These are phyloP conservation scores for Podospora conica DNA, from an alignment of 495 filamentous ascomycete genomes.

Conservation along the genomic window DNA sequence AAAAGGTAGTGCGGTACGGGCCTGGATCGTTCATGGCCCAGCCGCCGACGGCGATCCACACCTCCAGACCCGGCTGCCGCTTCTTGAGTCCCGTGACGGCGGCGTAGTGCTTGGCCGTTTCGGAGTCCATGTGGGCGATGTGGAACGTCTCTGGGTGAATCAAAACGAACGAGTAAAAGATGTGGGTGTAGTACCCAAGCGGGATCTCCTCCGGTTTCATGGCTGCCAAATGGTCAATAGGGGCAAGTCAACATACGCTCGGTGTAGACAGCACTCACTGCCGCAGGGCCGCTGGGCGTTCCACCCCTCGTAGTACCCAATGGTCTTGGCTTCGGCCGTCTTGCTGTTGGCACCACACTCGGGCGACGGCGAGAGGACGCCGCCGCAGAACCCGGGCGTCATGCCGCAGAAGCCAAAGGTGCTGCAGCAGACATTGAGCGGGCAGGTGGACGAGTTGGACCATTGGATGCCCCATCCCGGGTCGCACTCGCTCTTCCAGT, in stretches of 20 bases:
- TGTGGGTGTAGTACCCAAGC: slow-evolving; percentile 13
- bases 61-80: slow-evolving; percentile 23
- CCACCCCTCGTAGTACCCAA: slow-evolving; percentile 24
- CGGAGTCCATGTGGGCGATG: slow-evolving; percentile 15
- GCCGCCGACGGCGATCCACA: slow-evolving; percentile 37
- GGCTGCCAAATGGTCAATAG: no score
- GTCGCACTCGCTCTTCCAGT: slow-evolving; percentile 20
- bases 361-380: neutral
- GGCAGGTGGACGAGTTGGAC: slow-evolving; percentile 6
- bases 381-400: slow-evolving; percentile 19
- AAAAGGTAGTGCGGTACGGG: slow-evolving; percentile 18
- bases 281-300: slow-evolving; percentile 15
- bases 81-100: slow-evolving; percentile 23
- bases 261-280: no score
- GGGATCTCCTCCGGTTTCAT: slow-evolving; percentile 12
- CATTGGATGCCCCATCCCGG: slow-evolving; percentile 18
- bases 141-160: slow-evolving; percentile 9
- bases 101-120: slow-evolving; percentile 4
- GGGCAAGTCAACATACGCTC: no score
- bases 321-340: slow-evolving; percentile 1
- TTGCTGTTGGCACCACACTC: neutral
- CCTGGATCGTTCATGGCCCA: slow-evolving; percentile 38
- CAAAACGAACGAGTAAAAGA: slow-evolving; percentile 19
- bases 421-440: slow-evolving; percentile 24
- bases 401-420: slow-evolving; percentile 25